A percentile compares a stretch with the other conserved stretches of the same genome.
Evolutionary conservation across 2,329 filamentous ascomycete species (phyloP).

Genomic region (Fusarium pseudoanthophilum): DNA sequence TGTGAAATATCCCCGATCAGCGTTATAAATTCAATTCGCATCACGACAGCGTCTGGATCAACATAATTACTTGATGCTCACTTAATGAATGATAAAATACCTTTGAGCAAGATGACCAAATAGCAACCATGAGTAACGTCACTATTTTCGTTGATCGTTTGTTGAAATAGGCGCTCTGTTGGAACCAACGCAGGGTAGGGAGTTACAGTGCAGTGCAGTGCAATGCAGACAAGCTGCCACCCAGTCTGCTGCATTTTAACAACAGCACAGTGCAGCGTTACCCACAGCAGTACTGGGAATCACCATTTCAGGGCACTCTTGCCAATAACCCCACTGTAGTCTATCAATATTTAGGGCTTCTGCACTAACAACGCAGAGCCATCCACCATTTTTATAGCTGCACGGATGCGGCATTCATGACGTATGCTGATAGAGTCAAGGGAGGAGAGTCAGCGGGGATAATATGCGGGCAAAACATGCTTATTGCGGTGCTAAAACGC

Average conservation of each 20-base stretch:
- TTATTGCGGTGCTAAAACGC: neutral
- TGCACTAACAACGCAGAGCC: neutral
- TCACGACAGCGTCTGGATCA: too few species aligned
- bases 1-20: rapidly evolving
- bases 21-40: too few species aligned
- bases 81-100: neutral
- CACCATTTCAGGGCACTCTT: neutral
- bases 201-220: neutral
- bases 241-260: too few species aligned
- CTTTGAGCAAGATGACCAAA: neutral
- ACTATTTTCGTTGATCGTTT: neutral
- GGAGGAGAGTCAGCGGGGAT: neutral
- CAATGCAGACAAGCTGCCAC: too few species aligned
- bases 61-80: too few species aligned
- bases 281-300: neutral
- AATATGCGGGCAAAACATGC: neutral
- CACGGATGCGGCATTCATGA: neutral
- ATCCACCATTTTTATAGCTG: neutral
- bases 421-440: neutral
- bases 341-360: neutral
- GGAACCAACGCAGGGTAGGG: neutral
- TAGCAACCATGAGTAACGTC: neutral
- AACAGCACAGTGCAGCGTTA: too few species aligned
- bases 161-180: neutral
- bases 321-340: neutral